Conservation (phyloP, 2,329 filamentous ascomycete genomes). For the Aspergillus pseudoterreus region DNA sequence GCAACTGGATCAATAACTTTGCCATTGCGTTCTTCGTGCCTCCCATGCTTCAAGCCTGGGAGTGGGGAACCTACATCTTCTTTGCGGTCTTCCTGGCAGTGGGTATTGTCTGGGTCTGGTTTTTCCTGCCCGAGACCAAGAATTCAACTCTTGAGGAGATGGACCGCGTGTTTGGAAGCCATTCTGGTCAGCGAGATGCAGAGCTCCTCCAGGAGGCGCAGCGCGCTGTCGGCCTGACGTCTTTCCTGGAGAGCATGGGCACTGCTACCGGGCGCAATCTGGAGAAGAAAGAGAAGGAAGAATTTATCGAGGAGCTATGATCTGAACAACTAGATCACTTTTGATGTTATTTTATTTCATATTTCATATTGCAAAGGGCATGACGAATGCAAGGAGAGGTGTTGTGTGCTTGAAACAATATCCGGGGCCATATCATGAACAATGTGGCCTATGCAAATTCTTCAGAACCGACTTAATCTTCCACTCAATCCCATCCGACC, state of each 20-base stretch:
- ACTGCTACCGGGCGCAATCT: no score
- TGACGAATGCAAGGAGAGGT: no score
- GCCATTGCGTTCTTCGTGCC: slow-evolving; percentile 28
- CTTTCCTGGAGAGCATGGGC: slow-evolving; percentile 13
- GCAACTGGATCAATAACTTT: slow-evolving; percentile 31
- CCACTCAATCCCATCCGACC: no score
- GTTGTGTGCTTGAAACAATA: no score
- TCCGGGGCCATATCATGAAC: no score
- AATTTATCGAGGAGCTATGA: no score
- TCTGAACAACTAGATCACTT: no score
- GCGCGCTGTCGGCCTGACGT: slow-evolving; percentile 21
- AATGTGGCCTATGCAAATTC: no score
- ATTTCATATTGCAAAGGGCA: no score
- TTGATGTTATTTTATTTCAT: no score
- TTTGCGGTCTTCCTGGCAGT: slow-evolving; percentile 23
- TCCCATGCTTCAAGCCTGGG: slow-evolving; percentile 21
- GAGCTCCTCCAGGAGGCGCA: slow-evolving; percentile 22
- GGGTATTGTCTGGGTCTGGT: slow-evolving; percentile 25
- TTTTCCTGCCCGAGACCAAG: slow-evolving; percentile 54
- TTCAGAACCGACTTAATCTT: no score
- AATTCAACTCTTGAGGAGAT: slow-evolving; percentile 54
- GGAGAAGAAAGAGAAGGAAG: no score
- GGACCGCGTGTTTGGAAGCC: slow-evolving; percentile 38
- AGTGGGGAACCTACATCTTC: slow-evolving; percentile 29
- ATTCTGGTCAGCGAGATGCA: slow-evolving; percentile 25